phyloP scores from a whole-genome alignment of 371 early-diverging fungal species.

The Mycotypha africana region DNA sequence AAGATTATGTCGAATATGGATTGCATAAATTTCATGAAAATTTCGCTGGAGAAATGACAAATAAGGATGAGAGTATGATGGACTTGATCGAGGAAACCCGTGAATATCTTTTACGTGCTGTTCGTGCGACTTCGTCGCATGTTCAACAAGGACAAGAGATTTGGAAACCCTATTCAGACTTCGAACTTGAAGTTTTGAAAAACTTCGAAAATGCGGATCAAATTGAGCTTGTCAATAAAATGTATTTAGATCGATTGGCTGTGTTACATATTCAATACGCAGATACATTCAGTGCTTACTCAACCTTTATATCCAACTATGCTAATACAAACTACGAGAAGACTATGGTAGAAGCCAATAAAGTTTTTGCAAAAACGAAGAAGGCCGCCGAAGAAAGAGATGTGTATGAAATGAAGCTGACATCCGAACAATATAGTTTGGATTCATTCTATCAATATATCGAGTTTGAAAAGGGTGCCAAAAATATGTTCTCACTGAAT shows the following conservation, averaged over 20 bases:
- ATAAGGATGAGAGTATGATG: slow-evolving; percentile 8
- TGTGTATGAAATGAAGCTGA: slow-evolving; percentile 49
- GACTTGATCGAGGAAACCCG: slow-evolving; percentile 30
- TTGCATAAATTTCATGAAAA: slow-evolving; percentile 20
- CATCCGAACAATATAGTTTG: slow-evolving; percentile 22
- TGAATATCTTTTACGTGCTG: slow-evolving; percentile 30
- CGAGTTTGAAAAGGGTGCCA: slow-evolving; percentile 31
- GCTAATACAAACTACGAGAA: slow-evolving; percentile 54
- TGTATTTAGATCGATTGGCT: slow-evolving; percentile 36
- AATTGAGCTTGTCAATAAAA: slow-evolving; percentile 1
- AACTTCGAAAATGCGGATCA: slow-evolving; percentile 10
- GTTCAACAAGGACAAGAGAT: slow-evolving; percentile 51
- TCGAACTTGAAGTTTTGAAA: slow-evolving; percentile 35
- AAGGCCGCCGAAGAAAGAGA: slow-evolving; percentile 43
- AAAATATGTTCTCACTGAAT: slow-evolving; percentile 20
- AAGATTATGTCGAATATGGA: slow-evolving; percentile 43
- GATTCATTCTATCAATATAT: slow-evolving; percentile 49
- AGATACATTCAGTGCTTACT: slow-evolving; percentile 63
- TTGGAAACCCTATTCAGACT: slow-evolving; percentile 51
- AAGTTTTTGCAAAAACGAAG: slow-evolving; percentile 42
- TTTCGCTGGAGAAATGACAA: slow-evolving; percentile 21
- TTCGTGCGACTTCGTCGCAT: slow-evolving; percentile 41
- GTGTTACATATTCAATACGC: slow-evolving; percentile 49
- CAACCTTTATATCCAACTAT: slow-evolving; percentile 53
- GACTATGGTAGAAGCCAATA: slow-evolving; percentile 51